Percentiles rank a stretch among this genome's conserved stretches.
Conservation (phyloP, 2,329 filamentous ascomycete genomes). For the Rasamsonia emersonii region DNA sequence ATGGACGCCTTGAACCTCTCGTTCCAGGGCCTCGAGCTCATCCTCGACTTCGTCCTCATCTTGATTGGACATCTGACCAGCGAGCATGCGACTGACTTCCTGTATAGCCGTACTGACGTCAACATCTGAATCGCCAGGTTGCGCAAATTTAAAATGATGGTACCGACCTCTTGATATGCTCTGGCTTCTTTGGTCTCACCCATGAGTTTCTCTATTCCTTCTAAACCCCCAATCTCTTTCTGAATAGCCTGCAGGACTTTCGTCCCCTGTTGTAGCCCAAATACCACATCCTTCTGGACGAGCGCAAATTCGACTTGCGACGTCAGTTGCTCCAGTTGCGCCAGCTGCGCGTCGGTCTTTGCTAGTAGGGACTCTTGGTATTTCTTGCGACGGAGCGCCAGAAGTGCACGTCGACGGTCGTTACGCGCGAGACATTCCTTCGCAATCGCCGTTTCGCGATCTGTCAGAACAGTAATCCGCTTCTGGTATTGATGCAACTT, state of each 20-base stretch:
- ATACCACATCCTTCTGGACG: conserved; percentile 93
- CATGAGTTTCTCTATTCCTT: conserved; percentile 90
- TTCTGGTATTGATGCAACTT: conserved; percentile 94
- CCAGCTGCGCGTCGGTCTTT: conserved; percentile 90
- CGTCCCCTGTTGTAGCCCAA: conserved; percentile 85
- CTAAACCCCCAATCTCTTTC: conserved; percentile 89
- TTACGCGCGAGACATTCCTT: conserved; percentile 69
- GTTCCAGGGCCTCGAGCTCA: conserved; percentile 74
- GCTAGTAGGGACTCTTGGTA: conserved; percentile 85
- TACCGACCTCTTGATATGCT: conserved; percentile 71
- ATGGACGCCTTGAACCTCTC: conserved; percentile 41
- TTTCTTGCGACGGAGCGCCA: conserved; percentile 89
- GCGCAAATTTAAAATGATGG: neutral
- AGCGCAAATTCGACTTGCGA: conserved; percentile 88
- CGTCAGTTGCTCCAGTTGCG: conserved; percentile 81
- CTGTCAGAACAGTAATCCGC: conserved; percentile 75
- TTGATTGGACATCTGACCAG: conserved; percentile 78
- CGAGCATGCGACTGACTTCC: conserved; percentile 90
- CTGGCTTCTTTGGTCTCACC: conserved; percentile 83
- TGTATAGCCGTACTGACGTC: conserved; percentile 27
- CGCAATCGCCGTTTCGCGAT: conserved; percentile 79
- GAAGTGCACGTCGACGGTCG: conserved; percentile 71
- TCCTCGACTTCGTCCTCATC: conserved; percentile 98
- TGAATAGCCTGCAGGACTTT: conserved; percentile 85
- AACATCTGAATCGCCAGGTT: conserved; percentile 2